Percentiles rank a stretch among this genome's conserved stretches.
Conservation (phyloP, 148 eudicot genomes). For the Agrostemma githago region DNA sequence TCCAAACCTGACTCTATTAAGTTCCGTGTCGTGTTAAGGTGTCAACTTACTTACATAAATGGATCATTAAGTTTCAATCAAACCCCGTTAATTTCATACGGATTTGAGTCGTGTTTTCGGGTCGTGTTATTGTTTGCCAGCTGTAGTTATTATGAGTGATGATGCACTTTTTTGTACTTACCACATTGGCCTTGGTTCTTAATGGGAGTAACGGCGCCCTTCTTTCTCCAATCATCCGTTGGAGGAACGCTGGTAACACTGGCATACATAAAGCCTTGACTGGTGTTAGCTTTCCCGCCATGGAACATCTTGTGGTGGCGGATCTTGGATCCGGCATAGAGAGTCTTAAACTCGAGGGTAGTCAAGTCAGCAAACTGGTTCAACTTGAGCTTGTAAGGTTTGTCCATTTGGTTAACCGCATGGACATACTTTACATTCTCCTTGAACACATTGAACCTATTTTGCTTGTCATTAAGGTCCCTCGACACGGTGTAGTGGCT, state of each 20-base stretch:
- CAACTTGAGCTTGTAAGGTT: conserved; percentile 33
- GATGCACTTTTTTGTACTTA: neutral
- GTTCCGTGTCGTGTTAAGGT: no score
- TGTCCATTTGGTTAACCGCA: conserved; percentile 28
- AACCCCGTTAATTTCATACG: no score
- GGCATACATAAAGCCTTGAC: conserved; percentile 23
- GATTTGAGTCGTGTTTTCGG: no score
- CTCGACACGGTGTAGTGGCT: conserved; percentile 29
- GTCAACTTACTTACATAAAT: no score
- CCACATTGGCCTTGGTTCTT: conserved; percentile 36
- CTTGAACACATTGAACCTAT: conserved; percentile 37
- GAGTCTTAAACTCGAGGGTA: conserved; percentile 26
- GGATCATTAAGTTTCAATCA: no score
- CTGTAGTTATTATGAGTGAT: no score
- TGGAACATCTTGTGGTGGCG: conserved; percentile 22
- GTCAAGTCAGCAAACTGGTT: conserved; percentile 38
- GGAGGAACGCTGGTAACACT: conserved; percentile 22
- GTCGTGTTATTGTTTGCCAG: no score
- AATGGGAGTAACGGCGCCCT: conserved; percentile 30
- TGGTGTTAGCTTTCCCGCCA: neutral
- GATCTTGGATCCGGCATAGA: conserved; percentile 27
- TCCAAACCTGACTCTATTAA: no score
- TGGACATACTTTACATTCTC: conserved; percentile 29
- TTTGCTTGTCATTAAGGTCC: conserved; percentile 25
- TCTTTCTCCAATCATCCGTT: conserved; percentile 32